Base-by-base conservation (phyloP, 106 monocot genomes). In the Allium fistulosum region DNA sequence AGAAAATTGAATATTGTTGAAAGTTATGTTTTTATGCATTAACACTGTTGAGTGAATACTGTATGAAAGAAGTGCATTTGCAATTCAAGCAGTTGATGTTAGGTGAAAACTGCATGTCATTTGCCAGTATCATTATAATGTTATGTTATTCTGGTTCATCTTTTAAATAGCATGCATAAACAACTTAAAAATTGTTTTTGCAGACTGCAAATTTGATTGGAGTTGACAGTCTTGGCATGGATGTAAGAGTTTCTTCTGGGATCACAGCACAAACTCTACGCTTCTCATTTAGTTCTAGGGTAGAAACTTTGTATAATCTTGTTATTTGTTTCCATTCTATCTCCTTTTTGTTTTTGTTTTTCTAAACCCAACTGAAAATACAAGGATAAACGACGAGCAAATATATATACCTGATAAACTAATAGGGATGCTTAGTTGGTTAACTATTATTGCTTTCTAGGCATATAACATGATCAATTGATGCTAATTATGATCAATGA, bases 171-270 rank as follows among this genome's bases (percentile, higher is more conserved):
- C 18, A 26, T 26, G 10, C 10, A 59, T 18, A 9, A 59, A 26
- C 12, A 9, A 59, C 37, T 13, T 13, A 26, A 28, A 45, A 62
- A 26, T 7, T 49, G 46, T 77, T 56, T 53, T 53, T 68, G 58
- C 72, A 93, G 92, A 69, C 70, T 70, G 85, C 92, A 77, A 78
- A 69, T 71, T 49, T 93, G 45, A 85, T 93, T 72, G 82, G 92
- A 17, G 74, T 93, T 13, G 92, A 93, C 70, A 82, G 88, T 59
- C 83, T 88, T 72, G 92, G 92, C 68, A 83, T 93, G 66, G 92
- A 93, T 77, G 85, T 93, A 17, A 75, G 92, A 76, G 79, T 84
- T 47, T 83, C 74, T 72, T 76, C 62, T 63, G 92, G 92, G 1
- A 17, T 81, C 64, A 85, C 88, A 70, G 80, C 74, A 3, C 61